These are phyloP conservation scores for Trichoderma sp. DNA, from an alignment of 2,329 filamentous ascomycete genomes.

Conservation along the genomic window DNA sequence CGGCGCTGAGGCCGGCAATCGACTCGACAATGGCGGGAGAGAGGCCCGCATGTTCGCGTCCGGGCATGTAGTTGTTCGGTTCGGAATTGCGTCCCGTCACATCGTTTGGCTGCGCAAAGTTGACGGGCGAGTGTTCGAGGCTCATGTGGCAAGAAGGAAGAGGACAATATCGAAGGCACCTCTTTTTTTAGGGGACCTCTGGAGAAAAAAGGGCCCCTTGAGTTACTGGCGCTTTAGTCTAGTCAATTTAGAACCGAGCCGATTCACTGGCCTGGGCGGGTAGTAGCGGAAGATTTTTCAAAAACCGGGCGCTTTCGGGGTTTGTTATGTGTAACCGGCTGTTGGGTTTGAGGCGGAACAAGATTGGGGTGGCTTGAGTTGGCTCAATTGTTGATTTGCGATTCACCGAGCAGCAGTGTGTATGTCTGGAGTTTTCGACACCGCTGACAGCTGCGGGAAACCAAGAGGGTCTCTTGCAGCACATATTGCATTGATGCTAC, in stretches of 20 bases:
- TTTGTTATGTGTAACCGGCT: neutral
- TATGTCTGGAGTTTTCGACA: neutral
- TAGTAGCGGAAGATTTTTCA: constrained; percentile 6
- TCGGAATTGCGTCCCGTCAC: constrained; percentile 30
- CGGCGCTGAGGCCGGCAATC: constrained; percentile 86
- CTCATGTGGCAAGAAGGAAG: too few species aligned
- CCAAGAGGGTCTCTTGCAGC: neutral
- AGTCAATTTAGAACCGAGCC: neutral
- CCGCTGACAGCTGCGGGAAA: neutral
- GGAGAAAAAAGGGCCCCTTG: neutral
- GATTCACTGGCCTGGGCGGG: constrained; percentile 13
- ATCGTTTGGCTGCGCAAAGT: constrained; percentile 27
- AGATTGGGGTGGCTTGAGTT: neutral
- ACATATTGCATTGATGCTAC: neutral
- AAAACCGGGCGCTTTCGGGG: neutral
- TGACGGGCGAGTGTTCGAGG: constrained; percentile 18
- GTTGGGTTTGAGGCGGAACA: neutral
- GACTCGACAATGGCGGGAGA: constrained; percentile 82
- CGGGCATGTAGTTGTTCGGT: constrained; percentile 46
- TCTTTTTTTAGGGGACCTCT: neutral
- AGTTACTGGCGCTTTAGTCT: neutral
- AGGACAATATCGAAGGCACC: too few species aligned
- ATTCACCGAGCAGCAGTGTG: neutral
- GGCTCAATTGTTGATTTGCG: neutral
- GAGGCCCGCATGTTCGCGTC: constrained; percentile 57